Conservation (phyloP, 2,329 filamentous ascomycete genomes). For the Penicillium vulpinum region DNA sequence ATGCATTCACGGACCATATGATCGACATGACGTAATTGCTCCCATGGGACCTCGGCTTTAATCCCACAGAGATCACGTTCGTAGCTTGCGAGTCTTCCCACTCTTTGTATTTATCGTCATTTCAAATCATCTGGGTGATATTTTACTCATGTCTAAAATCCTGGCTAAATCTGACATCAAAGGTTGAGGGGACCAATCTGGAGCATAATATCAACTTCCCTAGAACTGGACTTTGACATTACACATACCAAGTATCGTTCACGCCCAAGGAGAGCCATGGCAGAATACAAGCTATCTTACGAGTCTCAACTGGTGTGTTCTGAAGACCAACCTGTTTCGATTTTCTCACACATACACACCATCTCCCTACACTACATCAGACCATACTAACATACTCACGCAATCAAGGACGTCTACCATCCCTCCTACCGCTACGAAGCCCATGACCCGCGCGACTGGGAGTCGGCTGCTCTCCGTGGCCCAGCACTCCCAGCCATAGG, state of each 20-base stretch:
- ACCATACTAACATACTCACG: not conserved
- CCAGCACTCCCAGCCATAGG: constrained; percentile 69
- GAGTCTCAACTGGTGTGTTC: constrained; percentile 28
- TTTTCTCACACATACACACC: not conserved
- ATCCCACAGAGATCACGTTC: constrained; percentile 17
- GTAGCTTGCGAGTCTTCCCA: not conserved
- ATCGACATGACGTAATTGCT: constrained; percentile 29
- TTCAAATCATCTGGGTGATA: not conserved
- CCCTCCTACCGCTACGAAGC: constrained; percentile 46
- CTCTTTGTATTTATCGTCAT: not conserved
- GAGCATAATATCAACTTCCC: not conserved
- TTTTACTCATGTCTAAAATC: not conserved
- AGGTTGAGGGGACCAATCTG: not conserved
- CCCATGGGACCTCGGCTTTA: constrained; percentile 19
- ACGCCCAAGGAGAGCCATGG: constrained; percentile 47
- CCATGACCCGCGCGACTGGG: constrained; percentile 32
- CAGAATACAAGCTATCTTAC: constrained; percentile 69
- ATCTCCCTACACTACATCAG: not conserved
- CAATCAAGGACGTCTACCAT: constrained; percentile 43
- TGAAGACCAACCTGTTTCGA: not conserved
- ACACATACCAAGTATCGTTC: not conserved
- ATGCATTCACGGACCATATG: constrained; percentile 5
- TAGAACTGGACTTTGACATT: not conserved
- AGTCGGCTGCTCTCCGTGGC: constrained; percentile 34
- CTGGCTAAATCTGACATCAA: not conserved